These are phyloP conservation scores for Rachicladosporium sp. DNA, from an alignment of 2,329 filamentous ascomycete species.

Conservation along the genomic window DNA sequence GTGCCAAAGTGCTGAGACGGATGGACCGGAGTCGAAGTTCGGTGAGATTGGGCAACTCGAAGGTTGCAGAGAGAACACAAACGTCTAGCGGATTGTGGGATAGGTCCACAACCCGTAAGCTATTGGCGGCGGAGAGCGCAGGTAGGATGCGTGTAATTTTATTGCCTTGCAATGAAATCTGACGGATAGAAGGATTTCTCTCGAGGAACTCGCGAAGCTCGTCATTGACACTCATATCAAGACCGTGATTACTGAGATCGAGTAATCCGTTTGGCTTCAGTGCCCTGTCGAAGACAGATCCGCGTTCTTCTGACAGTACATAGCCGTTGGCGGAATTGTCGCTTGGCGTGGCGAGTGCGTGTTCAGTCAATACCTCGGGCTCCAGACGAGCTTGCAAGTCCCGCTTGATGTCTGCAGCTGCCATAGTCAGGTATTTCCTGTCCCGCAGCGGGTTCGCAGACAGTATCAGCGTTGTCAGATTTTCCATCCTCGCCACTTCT, in stretches of 20 bases:
- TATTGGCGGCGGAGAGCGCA: conserved; percentile 57
- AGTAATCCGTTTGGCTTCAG: conserved; percentile 25
- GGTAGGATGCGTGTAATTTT: conserved; percentile 56
- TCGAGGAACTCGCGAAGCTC: conserved; percentile 32
- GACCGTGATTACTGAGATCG: conserved; percentile 27
- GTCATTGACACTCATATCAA: conserved; percentile 28
- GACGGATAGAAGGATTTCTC: conserved; percentile 34
- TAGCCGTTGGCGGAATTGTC: conserved; percentile 19
- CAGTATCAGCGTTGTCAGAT: conserved; percentile 60
- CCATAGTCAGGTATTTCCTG: conserved; percentile 70
- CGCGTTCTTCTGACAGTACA: conserved; percentile 10
- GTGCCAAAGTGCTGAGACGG: conserved; percentile 56
- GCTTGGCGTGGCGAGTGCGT: conserved; percentile 23
- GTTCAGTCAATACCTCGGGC: conserved; percentile 38
- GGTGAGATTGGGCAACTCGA: conserved; percentile 54
- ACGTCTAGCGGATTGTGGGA: conserved; percentile 26
- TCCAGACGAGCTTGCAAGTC: conserved; percentile 56
- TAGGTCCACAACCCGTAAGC: conserved; percentile 42
- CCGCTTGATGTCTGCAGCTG: conserved; percentile 68
- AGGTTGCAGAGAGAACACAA: conserved; percentile 57
- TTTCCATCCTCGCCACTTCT: conserved; percentile 67
- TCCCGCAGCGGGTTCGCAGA: conserved; percentile 73
- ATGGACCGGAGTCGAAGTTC: conserved; percentile 68
- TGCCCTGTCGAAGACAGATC: conserved; percentile 17
- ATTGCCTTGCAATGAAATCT: conserved; percentile 66